Percentiles rank a stretch among this genome's conserved stretches.
phyloP scores from a whole-genome alignment of 139 green algal genomes.

The Coelastrella sp. region DNA sequence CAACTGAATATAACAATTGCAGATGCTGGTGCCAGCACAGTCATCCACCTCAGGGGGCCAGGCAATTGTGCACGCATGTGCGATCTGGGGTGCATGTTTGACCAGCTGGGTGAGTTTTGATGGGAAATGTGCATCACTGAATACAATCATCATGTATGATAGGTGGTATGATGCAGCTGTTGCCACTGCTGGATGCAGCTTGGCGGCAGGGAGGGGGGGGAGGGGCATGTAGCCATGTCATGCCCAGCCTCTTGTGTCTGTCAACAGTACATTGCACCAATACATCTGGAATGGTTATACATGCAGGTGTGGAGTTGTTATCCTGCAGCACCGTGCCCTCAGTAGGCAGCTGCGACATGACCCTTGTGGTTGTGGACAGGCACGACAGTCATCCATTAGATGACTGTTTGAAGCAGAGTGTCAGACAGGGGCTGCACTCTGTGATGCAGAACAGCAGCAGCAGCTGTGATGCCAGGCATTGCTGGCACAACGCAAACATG shows the following conservation, averaged over 20 bases:
- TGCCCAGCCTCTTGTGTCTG: not conserved
- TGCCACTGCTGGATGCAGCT: too few species aligned
- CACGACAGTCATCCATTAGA: constrained; percentile 31
- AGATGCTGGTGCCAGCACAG: constrained; percentile 6
- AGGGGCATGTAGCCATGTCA: too few species aligned
- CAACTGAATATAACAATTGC: not conserved
- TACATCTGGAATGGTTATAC: not conserved
- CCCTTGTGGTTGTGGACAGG: constrained; percentile 34
- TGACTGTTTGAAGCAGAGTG: constrained; percentile 19
- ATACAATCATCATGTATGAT: too few species aligned
- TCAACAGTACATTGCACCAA: not conserved
- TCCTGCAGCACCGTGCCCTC: constrained; percentile 31
- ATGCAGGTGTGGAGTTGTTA: constrained; percentile 32
- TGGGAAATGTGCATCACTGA: too few species aligned
- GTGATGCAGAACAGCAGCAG: not conserved
- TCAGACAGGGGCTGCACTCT: not conserved
- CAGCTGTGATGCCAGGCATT: not conserved
- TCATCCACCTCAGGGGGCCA: constrained; percentile 23
- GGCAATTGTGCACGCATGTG: constrained; percentile 6
- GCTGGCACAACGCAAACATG: not conserved
- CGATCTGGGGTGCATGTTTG: constrained; percentile 10
- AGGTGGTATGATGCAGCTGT: too few species aligned
- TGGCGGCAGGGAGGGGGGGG: too few species aligned
- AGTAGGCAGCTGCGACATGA: constrained; percentile 40
- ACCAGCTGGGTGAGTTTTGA: constrained; percentile 29